Base-by-base conservation (phyloP, 768 basidiomycete species). In the Trametes coccinea region DNA sequence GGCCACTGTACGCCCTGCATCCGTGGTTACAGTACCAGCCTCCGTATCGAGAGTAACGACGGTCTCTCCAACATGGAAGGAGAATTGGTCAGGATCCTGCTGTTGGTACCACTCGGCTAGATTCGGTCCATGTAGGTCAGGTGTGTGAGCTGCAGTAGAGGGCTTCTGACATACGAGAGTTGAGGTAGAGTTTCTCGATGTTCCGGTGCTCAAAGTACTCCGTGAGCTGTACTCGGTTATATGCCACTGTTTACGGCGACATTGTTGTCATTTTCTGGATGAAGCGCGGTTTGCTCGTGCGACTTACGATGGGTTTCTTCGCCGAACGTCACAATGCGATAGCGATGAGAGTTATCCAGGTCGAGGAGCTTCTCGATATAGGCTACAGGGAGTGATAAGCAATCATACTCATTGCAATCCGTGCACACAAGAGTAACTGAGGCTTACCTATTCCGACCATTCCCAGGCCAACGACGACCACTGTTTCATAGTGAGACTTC, bases 351-450 rank as follows among this genome's bases (percentile, higher is more conserved):
- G 17, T 79, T 77, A 65, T 89, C 85, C 30, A 84, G 76, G 57
- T 79, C 78, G 45, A 88, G 76, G 33, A 90, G 74, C 66, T 88
- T 89, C 69, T 89, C 87, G 66, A 89, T 86, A 74, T 89, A 88
- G 0, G 86, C 86, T 81, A 13, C 10, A 49, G 39, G 40, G 7
- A 56, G 56, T 29, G 5, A 10, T 13, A 22, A 41, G 2, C 31
- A 46, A 27, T 8, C 9, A 31, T 1, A 41, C 5, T 39, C 34
- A 16, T 41, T 39, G n/a, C 29, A 11, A 2, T 10, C 4, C 43
- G 22, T 22, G 22, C 17, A 58, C 27, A 51, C 30, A 2, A 31
- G 10, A 14, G 53, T 16, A 4, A 44, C 39, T 11, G n/a, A 14
- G 1, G 59, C 73, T 55, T 44, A 82, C 82, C 83, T 44, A 83